These are phyloP conservation scores for Glomus cerebriforme DNA, from an alignment of 192 early-diverging fungal genomes.

Conservation along the genomic window DNA sequence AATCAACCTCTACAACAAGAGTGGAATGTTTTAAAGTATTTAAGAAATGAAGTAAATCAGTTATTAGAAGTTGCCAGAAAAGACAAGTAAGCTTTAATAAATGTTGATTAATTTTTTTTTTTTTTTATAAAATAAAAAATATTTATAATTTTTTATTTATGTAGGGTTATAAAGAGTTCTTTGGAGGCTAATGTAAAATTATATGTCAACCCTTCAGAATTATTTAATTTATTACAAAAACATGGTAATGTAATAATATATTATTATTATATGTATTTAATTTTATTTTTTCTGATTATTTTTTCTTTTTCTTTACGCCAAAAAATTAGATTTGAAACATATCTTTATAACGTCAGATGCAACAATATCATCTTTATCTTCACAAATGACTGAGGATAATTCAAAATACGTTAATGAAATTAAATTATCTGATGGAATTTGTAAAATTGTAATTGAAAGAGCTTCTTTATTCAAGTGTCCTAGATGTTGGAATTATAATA, in stretches of 20 bases:
- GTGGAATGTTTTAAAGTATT: constrained; percentile 45
- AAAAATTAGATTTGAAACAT: constrained; percentile 46
- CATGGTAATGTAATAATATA: neutral
- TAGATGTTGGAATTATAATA: constrained; percentile 74
- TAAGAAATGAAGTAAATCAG: constrained; percentile 53
- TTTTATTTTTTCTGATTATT: constrained; percentile 11
- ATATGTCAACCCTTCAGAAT: constrained; percentile 15
- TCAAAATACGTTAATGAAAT: constrained; percentile 21
- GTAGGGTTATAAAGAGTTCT: constrained; percentile 49
- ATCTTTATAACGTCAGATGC: constrained; percentile 53
- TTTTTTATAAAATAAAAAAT: neutral
- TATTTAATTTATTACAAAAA: constrained; percentile 28
- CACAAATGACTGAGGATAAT: neutral
- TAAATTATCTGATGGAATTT: constrained; percentile 28
- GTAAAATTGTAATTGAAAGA: constrained; percentile 52
- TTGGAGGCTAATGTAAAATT: constrained; percentile 54
- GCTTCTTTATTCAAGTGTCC: constrained; percentile 71
- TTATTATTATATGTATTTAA: neutral
- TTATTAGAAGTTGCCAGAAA: constrained; percentile 54
- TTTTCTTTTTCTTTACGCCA: constrained; percentile 10
- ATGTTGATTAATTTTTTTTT: neutral
- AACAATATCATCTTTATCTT: constrained; percentile 13
- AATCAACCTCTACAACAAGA: constrained; percentile 44
- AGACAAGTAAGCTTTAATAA: constrained; percentile 44
- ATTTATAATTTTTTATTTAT: neutral